Conservation (phyloP, 257 asterid genomes). For the Capsicum pubescens region DNA sequence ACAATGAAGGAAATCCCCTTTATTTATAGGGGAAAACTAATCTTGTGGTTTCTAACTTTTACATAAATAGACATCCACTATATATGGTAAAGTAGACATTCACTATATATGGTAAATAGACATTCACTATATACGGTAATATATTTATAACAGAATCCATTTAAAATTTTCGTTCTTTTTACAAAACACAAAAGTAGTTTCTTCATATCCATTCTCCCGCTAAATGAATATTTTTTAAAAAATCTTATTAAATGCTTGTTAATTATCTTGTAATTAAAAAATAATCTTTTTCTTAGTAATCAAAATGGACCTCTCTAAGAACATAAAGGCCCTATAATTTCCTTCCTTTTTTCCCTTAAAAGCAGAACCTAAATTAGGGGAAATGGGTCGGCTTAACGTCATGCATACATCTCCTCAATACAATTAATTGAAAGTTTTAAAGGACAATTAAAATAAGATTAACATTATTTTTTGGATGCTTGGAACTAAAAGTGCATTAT, state of each 20-base stretch:
- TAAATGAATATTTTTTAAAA: conserved; percentile 31
- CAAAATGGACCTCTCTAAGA: conserved; percentile 42
- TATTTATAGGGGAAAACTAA: no score
- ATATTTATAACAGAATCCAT: conserved; percentile 29
- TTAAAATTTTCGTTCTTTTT: not conserved
- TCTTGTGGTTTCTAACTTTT: no score
- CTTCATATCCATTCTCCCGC: conserved; percentile 32
- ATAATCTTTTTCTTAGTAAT: conserved; percentile 29
- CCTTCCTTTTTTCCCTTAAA: not conserved
- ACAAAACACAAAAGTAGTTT: not conserved
- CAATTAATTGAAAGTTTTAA: not conserved
- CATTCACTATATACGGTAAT: no score
- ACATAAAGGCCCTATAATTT: conserved; percentile 38
- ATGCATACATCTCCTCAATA: conserved; percentile 48
- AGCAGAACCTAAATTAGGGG: conserved; percentile 54
- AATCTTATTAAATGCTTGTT: not conserved
- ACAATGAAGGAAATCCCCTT: no score
- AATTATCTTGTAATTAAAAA: conserved; percentile 7
- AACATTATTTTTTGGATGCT: not conserved
- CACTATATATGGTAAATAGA: no score
- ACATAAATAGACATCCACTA: no score
- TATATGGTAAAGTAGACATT: no score
- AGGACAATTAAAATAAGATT: not conserved
- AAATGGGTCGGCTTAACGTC: conserved; percentile 58
- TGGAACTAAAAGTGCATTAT: conserved; percentile 31